A percentile compares a stretch with the other conserved stretches of the same genome.
Evolutionary conservation across 73 alveolate genomes (phyloP).

Genomic region (Paraurostyla sp.): DNA sequence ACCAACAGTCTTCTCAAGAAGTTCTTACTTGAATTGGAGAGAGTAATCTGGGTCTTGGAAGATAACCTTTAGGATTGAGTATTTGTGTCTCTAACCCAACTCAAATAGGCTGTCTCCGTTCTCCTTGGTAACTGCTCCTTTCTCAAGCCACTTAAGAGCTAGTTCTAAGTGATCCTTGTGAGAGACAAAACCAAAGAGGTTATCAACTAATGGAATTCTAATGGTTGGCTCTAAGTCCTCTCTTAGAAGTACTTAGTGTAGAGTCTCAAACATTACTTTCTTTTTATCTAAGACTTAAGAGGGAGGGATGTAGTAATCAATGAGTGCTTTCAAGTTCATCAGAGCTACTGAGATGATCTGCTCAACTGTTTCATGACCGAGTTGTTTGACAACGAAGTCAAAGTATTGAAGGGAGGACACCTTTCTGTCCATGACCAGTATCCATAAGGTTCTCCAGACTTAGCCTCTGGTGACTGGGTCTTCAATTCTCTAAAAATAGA

Average conservation of each 20-base stretch:
- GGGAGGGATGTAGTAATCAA: slow-evolving; percentile 46
- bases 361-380: slow-evolving; percentile 46
- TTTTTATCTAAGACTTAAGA: background rate
- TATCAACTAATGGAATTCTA: background rate
- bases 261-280: slow-evolving; percentile 37
- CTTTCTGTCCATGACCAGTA: slow-evolving; percentile 38
- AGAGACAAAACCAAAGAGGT: slow-evolving; percentile 39
- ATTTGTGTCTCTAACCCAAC: background rate
- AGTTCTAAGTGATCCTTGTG: slow-evolving; percentile 24
- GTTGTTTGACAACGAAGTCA: slow-evolving; percentile 11
- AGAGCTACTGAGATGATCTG: slow-evolving; percentile 6
- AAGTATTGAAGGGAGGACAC: slow-evolving; percentile 48
- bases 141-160: slow-evolving; percentile 41
- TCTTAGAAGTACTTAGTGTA: background rate
- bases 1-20: slow-evolving; percentile 16
- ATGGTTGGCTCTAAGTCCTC: background rate
- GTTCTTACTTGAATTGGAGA: background rate
- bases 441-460: slow-evolving; percentile 50
- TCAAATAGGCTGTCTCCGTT: background rate
- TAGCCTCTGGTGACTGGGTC: slow-evolving; percentile 37
- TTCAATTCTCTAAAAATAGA: background rate
- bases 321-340: background rate
- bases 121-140: background rate
- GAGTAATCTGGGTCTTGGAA: background rate
- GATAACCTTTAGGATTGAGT: slow-evolving; percentile 38